Evolutionary conservation across 164 flowering plant genomes (phyloP).

Genomic region (Tetracentron sinense): DNA sequence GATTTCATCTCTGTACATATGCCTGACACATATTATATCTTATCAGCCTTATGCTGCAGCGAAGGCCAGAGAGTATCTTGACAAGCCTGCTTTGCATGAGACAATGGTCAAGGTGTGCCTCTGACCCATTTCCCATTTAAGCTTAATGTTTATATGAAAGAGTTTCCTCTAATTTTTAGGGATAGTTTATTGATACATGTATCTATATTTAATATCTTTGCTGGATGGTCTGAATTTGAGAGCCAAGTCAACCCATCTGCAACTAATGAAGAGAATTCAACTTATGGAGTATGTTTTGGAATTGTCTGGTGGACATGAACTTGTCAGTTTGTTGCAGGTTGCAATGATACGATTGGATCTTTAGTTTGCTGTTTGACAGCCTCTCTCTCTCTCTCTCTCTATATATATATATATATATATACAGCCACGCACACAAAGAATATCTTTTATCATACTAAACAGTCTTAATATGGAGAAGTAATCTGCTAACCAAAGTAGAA

Average conservation of each 20-base stretch:
- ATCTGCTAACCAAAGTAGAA: too few relatives aligned
- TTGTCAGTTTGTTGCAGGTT: not conserved
- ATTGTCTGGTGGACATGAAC: not conserved
- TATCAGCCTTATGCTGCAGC: constrained; percentile 95
- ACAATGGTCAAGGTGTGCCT: constrained; percentile 96
- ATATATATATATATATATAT: too few relatives aligned
- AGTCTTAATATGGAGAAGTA: too few relatives aligned
- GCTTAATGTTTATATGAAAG: not conserved
- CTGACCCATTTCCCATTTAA: not conserved
- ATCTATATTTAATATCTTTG: too few relatives aligned
- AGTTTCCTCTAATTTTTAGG: not conserved
- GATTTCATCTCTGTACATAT: constrained; percentile 1
- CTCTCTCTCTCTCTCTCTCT: not conserved
- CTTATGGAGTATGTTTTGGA: not conserved
- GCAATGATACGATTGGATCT: not conserved
- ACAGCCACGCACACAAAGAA: too few relatives aligned
- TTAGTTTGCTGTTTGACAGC: not conserved
- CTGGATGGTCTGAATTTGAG: not conserved
- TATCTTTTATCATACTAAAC: too few relatives aligned
- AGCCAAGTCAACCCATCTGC: not conserved
- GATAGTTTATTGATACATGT: not conserved
- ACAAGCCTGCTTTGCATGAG: constrained; percentile 95
- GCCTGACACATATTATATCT: constrained; percentile 12
- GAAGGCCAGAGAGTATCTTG: constrained; percentile 94
- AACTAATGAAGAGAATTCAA: not conserved